Base-by-base conservation (phyloP, 192 early-diverging fungal genomes). In the Rhizophlyctis rosea region DNA sequence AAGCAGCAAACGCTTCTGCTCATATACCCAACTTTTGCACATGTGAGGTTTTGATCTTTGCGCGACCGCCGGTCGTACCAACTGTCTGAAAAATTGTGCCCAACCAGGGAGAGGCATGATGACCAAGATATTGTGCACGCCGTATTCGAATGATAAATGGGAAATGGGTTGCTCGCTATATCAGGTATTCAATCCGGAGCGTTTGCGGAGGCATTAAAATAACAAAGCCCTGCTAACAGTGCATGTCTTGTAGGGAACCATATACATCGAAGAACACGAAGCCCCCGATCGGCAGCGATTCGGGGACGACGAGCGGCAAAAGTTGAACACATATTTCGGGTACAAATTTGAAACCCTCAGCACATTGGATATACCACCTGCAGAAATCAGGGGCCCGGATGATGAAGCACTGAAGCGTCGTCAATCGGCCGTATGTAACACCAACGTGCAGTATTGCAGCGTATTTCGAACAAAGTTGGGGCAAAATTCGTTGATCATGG, bases 51-150 rank as follows among this genome's bases (percentile, higher is more conserved):
- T 50, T 50, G 5, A 5, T 50, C 49, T n/a, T 50, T 7, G n/a
- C 49, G 4, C 27, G 5, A 27, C 27, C 27, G n/a, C 4, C 27
- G 4, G 4, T n/a, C 27, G 49, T n/a, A 18, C n/a, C 49, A 11
- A 5, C n/a, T n/a, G n/a, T 50, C 21, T n/a, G 21, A 4, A 3
- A 27, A 3, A 3, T 18, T 75, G n/a, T n/a, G n/a, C n/a, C n/a
- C n/a, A n/a, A n/a, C 83, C 87, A 68, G 92, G 89, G 79, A 75
- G 95, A 33, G 95, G 95, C 11, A 90, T 96, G 50, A 80, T 98
- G 50, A 94, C 93, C n/a, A 88, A 89, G 54, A 80, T 95, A 11
- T 71, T 93, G 57, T 81, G 76, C 51, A 88, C 91, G 0, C 94
- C 96, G 16, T 95, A 90, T 64, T 64, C 78, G 14, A 81, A 81